Conservation (phyloP, 192 early-diverging fungal species). For the Allomyces arbusculus region DNA sequence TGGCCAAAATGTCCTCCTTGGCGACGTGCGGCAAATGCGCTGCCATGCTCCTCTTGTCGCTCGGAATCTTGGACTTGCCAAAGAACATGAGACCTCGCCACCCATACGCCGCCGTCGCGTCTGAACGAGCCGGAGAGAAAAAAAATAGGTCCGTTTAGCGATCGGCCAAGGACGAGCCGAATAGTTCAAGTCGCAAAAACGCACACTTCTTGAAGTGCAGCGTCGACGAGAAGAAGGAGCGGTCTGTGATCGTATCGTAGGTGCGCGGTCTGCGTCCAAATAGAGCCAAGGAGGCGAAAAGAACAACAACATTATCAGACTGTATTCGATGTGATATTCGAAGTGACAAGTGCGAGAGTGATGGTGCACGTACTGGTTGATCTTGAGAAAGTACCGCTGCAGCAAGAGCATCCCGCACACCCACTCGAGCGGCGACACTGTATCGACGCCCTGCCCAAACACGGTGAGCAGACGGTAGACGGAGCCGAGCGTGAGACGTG, state of each 20-base stretch:
- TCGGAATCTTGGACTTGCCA: slow-evolving; percentile 40
- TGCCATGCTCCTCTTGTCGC: slow-evolving; percentile 36
- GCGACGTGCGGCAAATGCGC: slow-evolving; percentile 34
- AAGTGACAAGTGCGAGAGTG: background rate
- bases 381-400: background rate
- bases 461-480: background rate
- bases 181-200: background rate
- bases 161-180: no score
- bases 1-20: slow-evolving; percentile 39
- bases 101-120: slow-evolving; percentile 9
- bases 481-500: background rate
- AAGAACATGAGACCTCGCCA: slow-evolving; percentile 54
- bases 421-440: background rate
- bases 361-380: no score
- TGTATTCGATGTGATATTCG: background rate
- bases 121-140: background rate
- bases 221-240: background rate
- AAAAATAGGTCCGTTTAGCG: background rate
- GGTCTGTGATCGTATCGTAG: no score
- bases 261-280: no score
- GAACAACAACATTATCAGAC: background rate
- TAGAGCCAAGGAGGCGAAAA: background rate
- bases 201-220: background rate
- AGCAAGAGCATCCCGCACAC: background rate
- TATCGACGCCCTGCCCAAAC: background rate